phyloP scores from a whole-genome alignment of 805 yeast species.

The Wickerhamomyces bovis region DNA sequence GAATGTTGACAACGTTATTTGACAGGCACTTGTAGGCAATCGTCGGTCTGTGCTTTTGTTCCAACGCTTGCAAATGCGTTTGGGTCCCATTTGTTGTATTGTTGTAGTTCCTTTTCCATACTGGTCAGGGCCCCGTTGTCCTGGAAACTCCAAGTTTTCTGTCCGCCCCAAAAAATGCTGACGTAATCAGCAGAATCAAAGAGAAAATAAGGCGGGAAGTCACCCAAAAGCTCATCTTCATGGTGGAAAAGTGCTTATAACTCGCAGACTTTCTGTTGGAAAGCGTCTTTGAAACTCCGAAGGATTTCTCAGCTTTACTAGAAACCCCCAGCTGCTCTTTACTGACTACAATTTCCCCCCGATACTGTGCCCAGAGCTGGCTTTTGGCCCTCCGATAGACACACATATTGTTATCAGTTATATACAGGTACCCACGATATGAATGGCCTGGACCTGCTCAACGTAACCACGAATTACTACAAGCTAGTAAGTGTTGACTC shows the following conservation, averaged over 20 bases:
- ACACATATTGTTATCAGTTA: not conserved
- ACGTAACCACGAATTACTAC: conserved; percentile 17
- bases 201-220: not conserved
- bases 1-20: too few species aligned
- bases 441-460: conserved; percentile 13
- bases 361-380: not conserved
- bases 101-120: too few species aligned
- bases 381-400: not conserved
- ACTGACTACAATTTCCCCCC: not conserved
- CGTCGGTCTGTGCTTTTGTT: too few species aligned
- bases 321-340: not conserved
- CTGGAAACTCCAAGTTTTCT: not conserved
- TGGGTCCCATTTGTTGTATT: too few species aligned
- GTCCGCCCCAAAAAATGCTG: not conserved
- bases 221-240: not conserved
- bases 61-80: too few species aligned
- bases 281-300: not conserved
- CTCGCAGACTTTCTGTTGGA: not conserved
- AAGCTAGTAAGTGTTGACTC: conserved; percentile 16
- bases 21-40: too few species aligned
- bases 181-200: not conserved
- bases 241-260: not conserved
- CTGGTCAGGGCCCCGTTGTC: too few species aligned
- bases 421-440: not conserved
- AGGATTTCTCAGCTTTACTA: not conserved